phyloP scores from a whole-genome alignment of 495 filamentous ascomycete species.

The Parmelia sp. region DNA sequence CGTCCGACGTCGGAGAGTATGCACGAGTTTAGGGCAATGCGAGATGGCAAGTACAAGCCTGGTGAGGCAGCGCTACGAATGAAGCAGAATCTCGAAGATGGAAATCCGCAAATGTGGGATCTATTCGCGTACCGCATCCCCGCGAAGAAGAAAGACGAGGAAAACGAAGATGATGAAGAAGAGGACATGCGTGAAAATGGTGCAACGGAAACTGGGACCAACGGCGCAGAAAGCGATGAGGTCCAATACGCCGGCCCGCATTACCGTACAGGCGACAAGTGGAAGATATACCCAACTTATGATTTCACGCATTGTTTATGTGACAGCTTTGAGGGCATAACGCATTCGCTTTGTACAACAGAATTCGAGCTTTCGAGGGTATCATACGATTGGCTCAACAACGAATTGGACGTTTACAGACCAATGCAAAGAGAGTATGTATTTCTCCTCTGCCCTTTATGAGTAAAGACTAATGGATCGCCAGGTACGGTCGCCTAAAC shows the following conservation, averaged over 20 bases:
- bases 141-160: constrained; percentile 28
- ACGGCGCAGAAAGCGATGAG: constrained; percentile 17
- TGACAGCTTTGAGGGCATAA: constrained; percentile 81
- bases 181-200: constrained; percentile 7
- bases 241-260: constrained; percentile 46
- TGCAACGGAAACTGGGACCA: not conserved
- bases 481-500: constrained; percentile 66
- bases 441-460: not conserved
- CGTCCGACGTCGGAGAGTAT: constrained; percentile 71
- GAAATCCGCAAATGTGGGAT: constrained; percentile 64
- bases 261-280: constrained; percentile 64
- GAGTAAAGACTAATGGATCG: constrained; percentile 11
- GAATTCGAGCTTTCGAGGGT: constrained; percentile 71
- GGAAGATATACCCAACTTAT: constrained; percentile 86
- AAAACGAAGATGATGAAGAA: constrained; percentile 22
- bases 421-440: constrained; percentile 78
- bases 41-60: constrained; percentile 83
- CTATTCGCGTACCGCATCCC: constrained; percentile 74
- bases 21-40: constrained; percentile 79
- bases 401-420: constrained; percentile 66
- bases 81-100: constrained; percentile 60
- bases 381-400: constrained; percentile 84
- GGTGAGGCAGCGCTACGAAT: constrained; percentile 84
- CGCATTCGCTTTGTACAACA: constrained; percentile 82
- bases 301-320: constrained; percentile 89